Evolutionary conservation across 2,329 filamentous ascomycete genomes (phyloP).

Genomic region (Talaromyces rugulosus): DNA sequence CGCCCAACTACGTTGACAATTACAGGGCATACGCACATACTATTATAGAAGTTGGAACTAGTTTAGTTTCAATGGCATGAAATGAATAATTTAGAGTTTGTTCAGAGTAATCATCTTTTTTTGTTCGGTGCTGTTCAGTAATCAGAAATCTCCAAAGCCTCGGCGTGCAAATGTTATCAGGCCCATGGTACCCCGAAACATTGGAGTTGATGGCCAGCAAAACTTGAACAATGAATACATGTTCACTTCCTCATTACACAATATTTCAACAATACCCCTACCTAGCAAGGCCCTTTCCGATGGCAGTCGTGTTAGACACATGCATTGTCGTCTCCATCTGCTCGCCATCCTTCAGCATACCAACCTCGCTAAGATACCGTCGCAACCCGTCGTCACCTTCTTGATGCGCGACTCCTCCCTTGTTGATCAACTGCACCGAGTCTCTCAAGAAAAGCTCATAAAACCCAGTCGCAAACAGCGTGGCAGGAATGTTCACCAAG

Average conservation of each 20-base stretch:
- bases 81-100: neutral
- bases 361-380: conserved; percentile 38
- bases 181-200: neutral
- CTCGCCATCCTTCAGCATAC: conserved; percentile 15
- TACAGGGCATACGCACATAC: neutral
- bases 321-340: conserved; percentile 1
- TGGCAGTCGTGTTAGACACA: neutral
- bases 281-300: neutral
- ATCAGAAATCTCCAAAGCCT: neutral
- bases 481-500: conserved; percentile 55
- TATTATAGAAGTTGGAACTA: neutral
- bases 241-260: neutral
- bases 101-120: neutral
- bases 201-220: neutral
- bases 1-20: neutral
- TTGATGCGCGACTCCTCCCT: conserved; percentile 48
- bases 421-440: conserved; percentile 48
- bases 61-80: neutral
- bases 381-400: conserved; percentile 49
- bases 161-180: neutral
- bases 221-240: neutral
- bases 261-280: neutral
- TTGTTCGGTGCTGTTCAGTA: neutral
- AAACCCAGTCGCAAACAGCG: conserved; percentile 51
- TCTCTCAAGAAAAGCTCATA: conserved; percentile 56